Evolutionary conservation across 1,284 basidiomycete species (phyloP).

Genomic region (Pseudozyma pruni): DNA sequence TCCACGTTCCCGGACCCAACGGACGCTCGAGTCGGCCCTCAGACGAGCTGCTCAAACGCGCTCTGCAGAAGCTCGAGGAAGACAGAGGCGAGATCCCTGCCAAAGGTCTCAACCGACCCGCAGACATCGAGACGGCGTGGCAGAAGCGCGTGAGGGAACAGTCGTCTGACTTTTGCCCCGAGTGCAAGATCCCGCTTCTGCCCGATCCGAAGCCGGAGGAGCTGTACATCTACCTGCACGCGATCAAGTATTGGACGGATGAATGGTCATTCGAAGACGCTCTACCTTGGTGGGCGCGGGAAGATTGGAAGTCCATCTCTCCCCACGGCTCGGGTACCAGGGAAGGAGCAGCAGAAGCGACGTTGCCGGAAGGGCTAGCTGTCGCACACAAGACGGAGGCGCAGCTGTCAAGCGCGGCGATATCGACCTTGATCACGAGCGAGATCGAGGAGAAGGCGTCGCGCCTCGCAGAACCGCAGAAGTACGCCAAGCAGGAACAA

Average conservation of each 20-base stretch:
- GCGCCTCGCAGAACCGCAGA: slow-evolving; percentile 35
- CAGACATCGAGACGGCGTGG: slow-evolving; percentile 48
- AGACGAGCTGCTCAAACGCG: slow-evolving; percentile 38
- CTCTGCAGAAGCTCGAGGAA: slow-evolving; percentile 31
- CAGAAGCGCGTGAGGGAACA: slow-evolving; percentile 42
- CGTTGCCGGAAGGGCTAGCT: slow-evolving; percentile 21
- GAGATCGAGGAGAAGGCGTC: slow-evolving; percentile 49
- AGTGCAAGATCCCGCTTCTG: slow-evolving; percentile 62
- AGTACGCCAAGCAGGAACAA: slow-evolving; percentile 20
- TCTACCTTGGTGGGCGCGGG: slow-evolving; percentile 65
- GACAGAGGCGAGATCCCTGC: slow-evolving; percentile 32
- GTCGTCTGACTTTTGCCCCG: slow-evolving; percentile 53
- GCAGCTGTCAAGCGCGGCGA: slow-evolving; percentile 20
- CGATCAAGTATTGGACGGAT: slow-evolving; percentile 67
- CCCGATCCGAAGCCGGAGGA: slow-evolving; percentile 62
- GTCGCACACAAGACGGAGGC: slow-evolving; percentile 24
- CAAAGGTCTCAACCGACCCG: slow-evolving; percentile 41
- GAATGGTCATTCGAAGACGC: slow-evolving; percentile 65
- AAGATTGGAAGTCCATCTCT: slow-evolving; percentile 46
- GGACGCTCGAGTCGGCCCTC: slow-evolving; percentile 46
- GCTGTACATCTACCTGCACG: slow-evolving; percentile 66
- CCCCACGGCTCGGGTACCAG: slow-evolving; percentile 14
- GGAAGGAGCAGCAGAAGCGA: slow-evolving; percentile 15
- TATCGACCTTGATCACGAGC: slow-evolving; percentile 38
- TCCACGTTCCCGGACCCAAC: slow-evolving; percentile 61